Conservation (phyloP, 495 filamentous ascomycete genomes). For the Xylaria palmicola region DNA sequence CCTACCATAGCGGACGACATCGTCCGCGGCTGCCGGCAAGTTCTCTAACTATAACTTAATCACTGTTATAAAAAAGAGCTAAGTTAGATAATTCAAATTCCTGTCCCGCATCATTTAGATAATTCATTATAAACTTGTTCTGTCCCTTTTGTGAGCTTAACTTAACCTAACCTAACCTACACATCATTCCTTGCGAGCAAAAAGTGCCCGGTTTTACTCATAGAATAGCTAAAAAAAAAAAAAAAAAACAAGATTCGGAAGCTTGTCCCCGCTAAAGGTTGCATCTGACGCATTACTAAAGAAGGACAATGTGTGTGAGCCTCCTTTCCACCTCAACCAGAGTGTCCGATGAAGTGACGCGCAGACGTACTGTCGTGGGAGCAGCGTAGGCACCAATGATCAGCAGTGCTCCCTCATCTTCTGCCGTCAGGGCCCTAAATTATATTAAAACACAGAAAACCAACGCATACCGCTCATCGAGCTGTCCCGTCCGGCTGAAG, state of each 20-base stretch:
- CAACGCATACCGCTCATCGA: not conserved
- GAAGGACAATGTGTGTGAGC: not conserved
- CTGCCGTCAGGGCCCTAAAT: not conserved
- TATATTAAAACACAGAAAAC: slow-evolving; percentile 9
- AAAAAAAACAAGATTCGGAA: no score
- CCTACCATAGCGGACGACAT: no score
- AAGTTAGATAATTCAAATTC: no score
- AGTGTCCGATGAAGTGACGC: not conserved
- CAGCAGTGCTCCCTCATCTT: not conserved
- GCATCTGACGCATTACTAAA: no score
- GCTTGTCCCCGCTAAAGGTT: no score
- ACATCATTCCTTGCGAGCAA: not conserved
- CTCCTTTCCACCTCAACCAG: not conserved
- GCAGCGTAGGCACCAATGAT: no score
- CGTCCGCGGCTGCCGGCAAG: no score
- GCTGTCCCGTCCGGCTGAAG: not conserved
- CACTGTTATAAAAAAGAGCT: no score
- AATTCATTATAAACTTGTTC: not conserved
- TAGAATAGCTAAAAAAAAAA: no score
- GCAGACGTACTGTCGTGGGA: not conserved
- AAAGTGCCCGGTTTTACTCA: not conserved
- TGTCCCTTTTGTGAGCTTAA: not conserved
- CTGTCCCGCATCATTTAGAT: no score
- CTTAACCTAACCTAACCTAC: not conserved
- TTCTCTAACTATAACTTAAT: no score